These are phyloP conservation scores for Leccinum huronense DNA, from an alignment of 1,284 basidiomycete species.

Conservation along the genomic window DNA sequence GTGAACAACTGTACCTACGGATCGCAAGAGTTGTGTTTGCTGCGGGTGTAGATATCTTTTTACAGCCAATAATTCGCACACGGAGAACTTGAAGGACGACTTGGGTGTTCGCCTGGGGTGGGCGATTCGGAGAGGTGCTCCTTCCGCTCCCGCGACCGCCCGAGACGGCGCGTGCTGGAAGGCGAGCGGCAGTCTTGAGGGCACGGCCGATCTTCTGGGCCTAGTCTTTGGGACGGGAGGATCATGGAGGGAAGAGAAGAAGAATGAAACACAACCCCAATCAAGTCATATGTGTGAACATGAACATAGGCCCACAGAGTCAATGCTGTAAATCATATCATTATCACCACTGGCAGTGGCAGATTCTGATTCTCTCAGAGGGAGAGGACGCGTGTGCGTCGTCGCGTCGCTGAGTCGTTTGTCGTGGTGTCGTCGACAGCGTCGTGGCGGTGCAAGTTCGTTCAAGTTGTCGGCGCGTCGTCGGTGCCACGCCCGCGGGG, in stretches of 20 bases:
- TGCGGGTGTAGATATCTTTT: conserved; percentile 58
- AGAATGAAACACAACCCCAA: neutral
- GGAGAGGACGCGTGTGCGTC: no score
- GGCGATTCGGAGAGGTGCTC: conserved; percentile 44
- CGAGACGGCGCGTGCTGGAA: conserved; percentile 44
- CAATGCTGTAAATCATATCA: no score
- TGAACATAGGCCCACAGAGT: no score
- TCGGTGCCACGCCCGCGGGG: no score
- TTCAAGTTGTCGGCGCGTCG: no score
- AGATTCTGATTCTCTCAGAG: no score
- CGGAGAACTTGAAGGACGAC: conserved; percentile 52
- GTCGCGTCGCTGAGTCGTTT: no score
- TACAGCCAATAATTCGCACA: conserved; percentile 65
- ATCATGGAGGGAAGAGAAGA: conserved; percentile 23
- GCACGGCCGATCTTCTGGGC: conserved; percentile 49
- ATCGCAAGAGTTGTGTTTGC: conserved; percentile 67
- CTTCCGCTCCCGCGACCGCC: conserved; percentile 40
- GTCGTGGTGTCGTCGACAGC: no score
- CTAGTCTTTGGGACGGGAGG: conserved; percentile 39
- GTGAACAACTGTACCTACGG: conserved; percentile 51
- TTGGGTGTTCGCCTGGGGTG: conserved; percentile 57
- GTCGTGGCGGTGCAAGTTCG: no score
- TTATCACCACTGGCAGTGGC: no score
- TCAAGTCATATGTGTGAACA: no score
- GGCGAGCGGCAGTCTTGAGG: conserved; percentile 46